Conservation (phyloP, 192 early-diverging fungal genomes). For the Helicostylum pulchrum region DNA sequence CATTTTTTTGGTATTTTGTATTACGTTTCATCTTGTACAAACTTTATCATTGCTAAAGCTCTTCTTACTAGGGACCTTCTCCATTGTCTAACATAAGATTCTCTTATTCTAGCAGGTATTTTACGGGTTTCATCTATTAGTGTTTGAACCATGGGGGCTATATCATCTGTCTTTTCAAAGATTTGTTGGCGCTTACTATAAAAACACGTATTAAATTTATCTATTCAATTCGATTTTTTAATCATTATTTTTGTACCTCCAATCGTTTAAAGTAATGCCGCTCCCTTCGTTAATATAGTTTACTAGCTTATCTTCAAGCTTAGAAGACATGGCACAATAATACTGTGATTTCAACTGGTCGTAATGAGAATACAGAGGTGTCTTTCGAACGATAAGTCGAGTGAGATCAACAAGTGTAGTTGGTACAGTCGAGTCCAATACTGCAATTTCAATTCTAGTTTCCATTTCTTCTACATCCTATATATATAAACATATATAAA, state of each 20-base stretch:
- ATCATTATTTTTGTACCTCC: background rate
- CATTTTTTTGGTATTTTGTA: background rate
- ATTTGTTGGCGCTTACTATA: slow-evolving; percentile 38
- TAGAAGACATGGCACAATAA: slow-evolving; percentile 19
- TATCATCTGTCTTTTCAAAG: slow-evolving; percentile 30
- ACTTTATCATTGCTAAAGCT: slow-evolving; percentile 43
- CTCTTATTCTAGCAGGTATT: slow-evolving; percentile 44
- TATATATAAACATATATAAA: background rate
- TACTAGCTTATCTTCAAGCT: slow-evolving; percentile 26
- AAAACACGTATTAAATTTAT: background rate
- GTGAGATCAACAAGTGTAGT: slow-evolving; percentile 49
- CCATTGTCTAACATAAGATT: slow-evolving; percentile 51
- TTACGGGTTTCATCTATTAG: slow-evolving; percentile 39
- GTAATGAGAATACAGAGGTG: slow-evolving; percentile 42
- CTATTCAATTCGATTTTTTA: background rate
- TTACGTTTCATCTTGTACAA: slow-evolving; percentile 36
- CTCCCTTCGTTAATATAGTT: slow-evolving; percentile 26
- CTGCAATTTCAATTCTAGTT: slow-evolving; percentile 32
- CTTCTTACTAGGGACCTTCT: slow-evolving; percentile 40
- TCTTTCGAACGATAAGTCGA: slow-evolving; percentile 42
- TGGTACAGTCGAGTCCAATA: slow-evolving; percentile 45
- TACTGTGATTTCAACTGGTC: slow-evolving; percentile 24
- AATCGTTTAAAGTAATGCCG: slow-evolving; percentile 24
- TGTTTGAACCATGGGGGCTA: slow-evolving; percentile 45
- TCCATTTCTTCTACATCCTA: slow-evolving; percentile 33